Evolutionary conservation across 2,329 filamentous ascomycete species (phyloP).

Genomic region (Teratosphaeria pseudoeucalypti): DNA sequence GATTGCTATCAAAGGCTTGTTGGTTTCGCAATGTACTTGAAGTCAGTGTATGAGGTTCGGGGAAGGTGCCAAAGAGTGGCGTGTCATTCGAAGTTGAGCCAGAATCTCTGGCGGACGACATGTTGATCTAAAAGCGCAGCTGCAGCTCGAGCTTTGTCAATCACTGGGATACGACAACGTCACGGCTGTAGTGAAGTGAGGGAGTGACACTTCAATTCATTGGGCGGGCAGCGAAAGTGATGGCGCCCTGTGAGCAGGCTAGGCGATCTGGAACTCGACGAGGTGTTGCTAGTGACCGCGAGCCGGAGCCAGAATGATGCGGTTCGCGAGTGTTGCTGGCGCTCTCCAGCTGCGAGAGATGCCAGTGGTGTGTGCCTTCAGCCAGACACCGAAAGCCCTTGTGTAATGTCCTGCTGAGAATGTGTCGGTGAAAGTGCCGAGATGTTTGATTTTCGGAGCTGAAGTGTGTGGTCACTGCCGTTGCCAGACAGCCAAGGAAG

Average conservation of each 20-base stretch:
- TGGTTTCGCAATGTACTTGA: background rate
- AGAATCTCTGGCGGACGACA: background rate
- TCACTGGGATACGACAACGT: background rate
- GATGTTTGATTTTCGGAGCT: background rate
- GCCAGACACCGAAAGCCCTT: background rate
- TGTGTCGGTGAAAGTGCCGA: conserved; percentile 1
- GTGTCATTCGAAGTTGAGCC: background rate
- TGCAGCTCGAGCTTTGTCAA: background rate
- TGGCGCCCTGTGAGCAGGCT: background rate
- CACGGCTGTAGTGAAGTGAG: background rate
- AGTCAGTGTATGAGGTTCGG: background rate
- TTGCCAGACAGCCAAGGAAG: background rate
- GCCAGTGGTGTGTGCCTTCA: background rate
- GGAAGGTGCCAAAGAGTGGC: background rate
- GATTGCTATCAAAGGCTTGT: background rate
- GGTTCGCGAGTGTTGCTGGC: background rate
- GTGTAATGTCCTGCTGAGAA: background rate
- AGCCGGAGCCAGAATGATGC: background rate
- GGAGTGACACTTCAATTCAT: background rate
- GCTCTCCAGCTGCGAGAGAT: background rate
- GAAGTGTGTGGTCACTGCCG: background rate
- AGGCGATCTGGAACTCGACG: background rate
- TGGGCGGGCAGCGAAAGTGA: background rate
- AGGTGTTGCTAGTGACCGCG: background rate
- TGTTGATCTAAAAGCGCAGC: background rate